A percentile compares a stretch with the other conserved stretches of the same genome.
phyloP scores from a whole-genome alignment of 2,329 filamentous ascomycete genomes.

The Sporothrix brasiliensis region DNA sequence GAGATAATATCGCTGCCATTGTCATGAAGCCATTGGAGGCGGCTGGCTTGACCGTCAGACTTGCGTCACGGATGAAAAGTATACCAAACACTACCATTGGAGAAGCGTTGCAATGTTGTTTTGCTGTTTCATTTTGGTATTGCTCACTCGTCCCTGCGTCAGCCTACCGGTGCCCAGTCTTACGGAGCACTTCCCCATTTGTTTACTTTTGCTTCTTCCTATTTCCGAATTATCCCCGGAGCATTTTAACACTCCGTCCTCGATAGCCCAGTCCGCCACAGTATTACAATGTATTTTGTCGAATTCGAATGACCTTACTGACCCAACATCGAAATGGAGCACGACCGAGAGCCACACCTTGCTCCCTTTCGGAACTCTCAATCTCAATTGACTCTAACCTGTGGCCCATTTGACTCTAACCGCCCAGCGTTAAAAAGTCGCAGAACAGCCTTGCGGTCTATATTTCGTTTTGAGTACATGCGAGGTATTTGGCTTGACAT shows the following conservation, averaged over 20 bases:
- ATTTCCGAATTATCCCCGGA: background rate
- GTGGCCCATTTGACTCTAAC: too few species aligned
- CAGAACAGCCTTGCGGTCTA: background rate
- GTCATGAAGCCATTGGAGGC: background rate
- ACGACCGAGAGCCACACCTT: background rate
- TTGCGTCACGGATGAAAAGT: background rate
- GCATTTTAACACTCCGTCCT: background rate
- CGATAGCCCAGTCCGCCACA: background rate
- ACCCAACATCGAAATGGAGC: background rate
- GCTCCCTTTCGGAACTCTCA: background rate
- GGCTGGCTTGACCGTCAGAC: background rate
- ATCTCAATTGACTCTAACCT: too few species aligned
- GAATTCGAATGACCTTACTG: background rate
- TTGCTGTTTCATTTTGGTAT: background rate
- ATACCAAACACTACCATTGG: background rate
- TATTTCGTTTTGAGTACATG: background rate
- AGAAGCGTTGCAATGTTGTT: background rate
- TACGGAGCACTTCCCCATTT: background rate
- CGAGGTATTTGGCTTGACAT: background rate
- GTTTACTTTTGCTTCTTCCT: background rate
- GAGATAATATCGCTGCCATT: background rate
- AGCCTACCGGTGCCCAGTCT: too few species aligned
- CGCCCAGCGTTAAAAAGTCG: too few species aligned
- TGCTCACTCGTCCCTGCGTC: background rate
- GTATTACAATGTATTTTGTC: background rate